These are phyloP conservation scores for Lunularia cruciata DNA, from an alignment of 225 moss, liverwort and hornwort species.

Conservation along the genomic window DNA sequence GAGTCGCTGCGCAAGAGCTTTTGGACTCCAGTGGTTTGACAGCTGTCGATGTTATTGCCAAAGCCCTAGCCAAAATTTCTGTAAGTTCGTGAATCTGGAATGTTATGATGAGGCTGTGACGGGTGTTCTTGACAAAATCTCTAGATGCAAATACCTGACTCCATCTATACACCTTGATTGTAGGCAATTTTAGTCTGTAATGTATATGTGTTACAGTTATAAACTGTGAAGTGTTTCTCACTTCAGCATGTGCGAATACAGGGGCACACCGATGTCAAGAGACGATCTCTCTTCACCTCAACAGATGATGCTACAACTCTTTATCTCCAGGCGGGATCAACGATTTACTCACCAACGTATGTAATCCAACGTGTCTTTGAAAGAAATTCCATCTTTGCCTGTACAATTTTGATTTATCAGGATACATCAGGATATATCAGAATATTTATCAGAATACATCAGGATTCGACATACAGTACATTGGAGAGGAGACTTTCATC, in stretches of 20 bases:
- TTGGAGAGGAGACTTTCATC: not conserved
- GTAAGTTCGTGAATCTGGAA: conserved; percentile 28
- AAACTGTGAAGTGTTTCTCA: too few relatives aligned
- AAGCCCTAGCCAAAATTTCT: conserved; percentile 79
- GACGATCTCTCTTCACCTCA: conserved; percentile 75
- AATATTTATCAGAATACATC: too few relatives aligned
- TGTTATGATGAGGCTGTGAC: not conserved
- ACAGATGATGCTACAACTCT: conserved; percentile 78
- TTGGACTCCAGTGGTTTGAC: conserved; percentile 58
- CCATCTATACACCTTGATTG: too few relatives aligned
- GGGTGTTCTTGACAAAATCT: not conserved
- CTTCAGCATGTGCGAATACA: conserved; percentile 1
- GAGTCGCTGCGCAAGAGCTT: conserved; percentile 61
- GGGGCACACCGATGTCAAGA: conserved; percentile 80
- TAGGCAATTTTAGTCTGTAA: not conserved
- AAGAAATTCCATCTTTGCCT: too few relatives aligned
- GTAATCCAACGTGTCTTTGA: too few relatives aligned
- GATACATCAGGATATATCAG: too few relatives aligned
- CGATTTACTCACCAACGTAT: conserved; percentile 67
- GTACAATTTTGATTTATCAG: too few relatives aligned
- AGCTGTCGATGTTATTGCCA: conserved; percentile 71
- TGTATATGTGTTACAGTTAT: not conserved
- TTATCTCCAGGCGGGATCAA: conserved; percentile 51
- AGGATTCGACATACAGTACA: too few relatives aligned
- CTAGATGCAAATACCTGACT: not conserved